Conservation (phyloP, 2,329 filamentous ascomycete genomes). For the Byssoonygena ceratinophila region DNA sequence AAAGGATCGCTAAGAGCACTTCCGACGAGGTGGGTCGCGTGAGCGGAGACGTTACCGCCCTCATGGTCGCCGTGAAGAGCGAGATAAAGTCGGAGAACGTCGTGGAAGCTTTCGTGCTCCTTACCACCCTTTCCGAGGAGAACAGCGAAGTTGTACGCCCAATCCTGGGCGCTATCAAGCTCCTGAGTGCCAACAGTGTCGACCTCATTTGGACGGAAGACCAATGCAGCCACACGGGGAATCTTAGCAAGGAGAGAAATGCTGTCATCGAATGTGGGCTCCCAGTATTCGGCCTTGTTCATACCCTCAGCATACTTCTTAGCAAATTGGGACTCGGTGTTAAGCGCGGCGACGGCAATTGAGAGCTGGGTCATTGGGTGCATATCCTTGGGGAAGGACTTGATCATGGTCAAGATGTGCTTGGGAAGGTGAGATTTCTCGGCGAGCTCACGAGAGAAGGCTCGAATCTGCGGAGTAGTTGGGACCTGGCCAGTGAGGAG, state of each 20-base stretch:
- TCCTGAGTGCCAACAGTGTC: slow-evolving; percentile 63
- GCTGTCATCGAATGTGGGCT: slow-evolving; percentile 90
- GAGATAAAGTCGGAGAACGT: slow-evolving; percentile 84
- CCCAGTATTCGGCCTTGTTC: slow-evolving; percentile 97
- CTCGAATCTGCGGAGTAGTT: slow-evolving; percentile 67
- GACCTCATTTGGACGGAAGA: slow-evolving; percentile 78
- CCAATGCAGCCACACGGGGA: slow-evolving; percentile 90
- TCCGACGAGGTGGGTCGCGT: slow-evolving; percentile 88
- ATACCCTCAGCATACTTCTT: slow-evolving; percentile 84
- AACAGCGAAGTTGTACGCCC: slow-evolving; percentile 96
- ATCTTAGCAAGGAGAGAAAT: slow-evolving; percentile 93
- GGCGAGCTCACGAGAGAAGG: slow-evolving; percentile 74
- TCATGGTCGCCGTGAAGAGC: slow-evolving; percentile 97
- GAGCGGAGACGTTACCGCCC: slow-evolving; percentile 93
- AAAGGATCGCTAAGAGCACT: slow-evolving; percentile 90
- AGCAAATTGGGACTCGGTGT: slow-evolving; percentile 87
- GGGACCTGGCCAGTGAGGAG: slow-evolving; percentile 88
- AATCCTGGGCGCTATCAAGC: slow-evolving; percentile 78
- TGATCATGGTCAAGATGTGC: slow-evolving; percentile 79
- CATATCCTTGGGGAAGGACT: slow-evolving; percentile 76
- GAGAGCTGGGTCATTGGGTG: slow-evolving; percentile 99
- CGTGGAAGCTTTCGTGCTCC: slow-evolving; percentile 86
- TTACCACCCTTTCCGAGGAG: slow-evolving; percentile 80
- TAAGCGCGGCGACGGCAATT: slow-evolving; percentile 88
- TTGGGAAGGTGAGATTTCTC: slow-evolving; percentile 71